phyloP scores from a whole-genome alignment of 352 stramenopile species.

The Globisporangium spiculum region DNA sequence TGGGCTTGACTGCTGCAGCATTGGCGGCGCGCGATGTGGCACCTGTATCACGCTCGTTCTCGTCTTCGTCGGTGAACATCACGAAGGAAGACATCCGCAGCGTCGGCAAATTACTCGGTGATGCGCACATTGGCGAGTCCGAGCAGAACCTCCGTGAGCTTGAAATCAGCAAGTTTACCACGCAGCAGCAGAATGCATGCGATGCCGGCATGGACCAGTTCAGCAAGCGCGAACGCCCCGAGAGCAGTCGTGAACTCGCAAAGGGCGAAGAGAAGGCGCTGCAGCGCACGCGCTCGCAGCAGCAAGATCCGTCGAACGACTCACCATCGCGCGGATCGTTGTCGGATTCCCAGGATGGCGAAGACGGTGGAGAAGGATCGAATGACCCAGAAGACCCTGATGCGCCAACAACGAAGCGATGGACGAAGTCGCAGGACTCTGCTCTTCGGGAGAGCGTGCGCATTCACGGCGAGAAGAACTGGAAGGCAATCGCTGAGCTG shows the following conservation, averaged over 20 bases:
- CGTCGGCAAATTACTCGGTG: conserved; percentile 61
- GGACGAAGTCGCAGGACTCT: conserved; percentile 86
- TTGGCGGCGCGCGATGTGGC: conserved; percentile 26
- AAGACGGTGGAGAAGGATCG: conserved; percentile 29
- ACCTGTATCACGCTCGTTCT: conserved; percentile 43
- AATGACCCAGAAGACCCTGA: conserved; percentile 51
- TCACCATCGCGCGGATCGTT: conserved; percentile 10
- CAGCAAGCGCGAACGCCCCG: conserved; percentile 66
- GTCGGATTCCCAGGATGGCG: conserved; percentile 31
- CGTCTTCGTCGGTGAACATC: conserved; percentile 69
- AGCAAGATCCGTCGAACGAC: conserved; percentile 15
- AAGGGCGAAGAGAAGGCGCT: conserved; percentile 61
- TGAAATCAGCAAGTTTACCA: conserved; percentile 67
- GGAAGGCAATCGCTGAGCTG: conserved; percentile 85
- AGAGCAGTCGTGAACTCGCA: conserved; percentile 59
- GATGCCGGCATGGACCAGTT: conserved; percentile 33
- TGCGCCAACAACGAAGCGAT: conserved; percentile 80
- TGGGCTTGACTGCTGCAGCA: conserved; percentile 26
- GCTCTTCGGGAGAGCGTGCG: conserved; percentile 79
- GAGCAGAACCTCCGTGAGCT: conserved; percentile 75
- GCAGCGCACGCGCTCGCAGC: conserved; percentile 56
- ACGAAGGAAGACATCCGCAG: conserved; percentile 81
- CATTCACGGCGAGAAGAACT: conserved; percentile 87
- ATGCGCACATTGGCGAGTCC: conserved; percentile 79
- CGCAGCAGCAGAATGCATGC: conserved; percentile 22